Conservation (phyloP, 352 stramenopile species). For the Pythium grandisporangium region DNA sequence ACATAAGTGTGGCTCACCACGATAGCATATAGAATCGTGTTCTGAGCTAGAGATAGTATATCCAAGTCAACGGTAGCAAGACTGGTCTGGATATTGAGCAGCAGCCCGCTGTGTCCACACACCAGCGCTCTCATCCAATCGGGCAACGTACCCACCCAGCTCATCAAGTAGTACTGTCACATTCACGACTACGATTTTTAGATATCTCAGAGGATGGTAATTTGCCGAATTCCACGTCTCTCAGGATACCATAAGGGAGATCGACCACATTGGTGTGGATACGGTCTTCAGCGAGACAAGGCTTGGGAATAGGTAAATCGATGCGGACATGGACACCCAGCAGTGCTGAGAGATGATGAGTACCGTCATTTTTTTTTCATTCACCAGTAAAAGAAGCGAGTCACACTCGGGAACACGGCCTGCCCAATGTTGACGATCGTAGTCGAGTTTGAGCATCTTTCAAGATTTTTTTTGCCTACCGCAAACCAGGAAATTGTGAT, state of each 20-base stretch:
- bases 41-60: background rate
- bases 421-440: background rate
- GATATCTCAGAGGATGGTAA: background rate
- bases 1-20: too few relatives aligned
- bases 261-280: background rate
- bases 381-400: background rate
- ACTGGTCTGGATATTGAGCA: background rate
- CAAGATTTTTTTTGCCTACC: constrained; percentile 8
- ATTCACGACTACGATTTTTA: constrained; percentile 2
- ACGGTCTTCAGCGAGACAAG: constrained; percentile 10
- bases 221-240: too few relatives aligned
- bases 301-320: constrained; percentile 4
- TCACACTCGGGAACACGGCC: background rate
- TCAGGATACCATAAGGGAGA: background rate
- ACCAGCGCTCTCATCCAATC: background rate
- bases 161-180: background rate
- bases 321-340: constrained; percentile 1
- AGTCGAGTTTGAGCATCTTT: constrained; percentile 11
- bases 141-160: too few relatives aligned
- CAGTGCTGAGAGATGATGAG: constrained; percentile 10
- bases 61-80: background rate
- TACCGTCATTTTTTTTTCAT: constrained; percentile 1
- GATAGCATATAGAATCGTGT: background rate
- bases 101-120: background rate
- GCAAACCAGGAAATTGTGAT: constrained; percentile 2